Base-by-base conservation (phyloP, 2,329 filamentous ascomycete species). In the Cytospora mali region DNA sequence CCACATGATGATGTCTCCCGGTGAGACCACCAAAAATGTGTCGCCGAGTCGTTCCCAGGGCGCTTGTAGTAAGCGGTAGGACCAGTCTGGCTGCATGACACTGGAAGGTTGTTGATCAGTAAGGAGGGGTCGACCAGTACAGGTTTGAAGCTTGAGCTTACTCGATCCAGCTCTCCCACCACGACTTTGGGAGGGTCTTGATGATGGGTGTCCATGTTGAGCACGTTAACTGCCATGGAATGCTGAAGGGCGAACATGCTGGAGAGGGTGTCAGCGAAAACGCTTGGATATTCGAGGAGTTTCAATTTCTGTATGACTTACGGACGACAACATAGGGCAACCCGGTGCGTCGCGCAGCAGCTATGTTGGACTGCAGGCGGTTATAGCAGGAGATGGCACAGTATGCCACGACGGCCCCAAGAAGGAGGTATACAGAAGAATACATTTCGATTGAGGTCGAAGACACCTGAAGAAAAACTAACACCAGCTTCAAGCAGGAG, bases 1-100 rank as follows among this genome's bases (percentile, higher is more conserved):
- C 67, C 81, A 83, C 39, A 90, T 68, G 21, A 80, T 71, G 18
- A 86, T 77, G 35, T 71, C 73, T 9, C 77, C 76, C 0, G 89
- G 87, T 0, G 85, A 81, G 9, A 88, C 88, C n/a, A 86, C 69
- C 9, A 92, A 68, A 68, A 91, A 88, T 14, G 83, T 79, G 67
- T 92, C 88, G 50, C 85, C 87, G 11, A 86, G 70, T 18, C 80
- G 77, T 29, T 81, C 76, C 70, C 88, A 92, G 18, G 84, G 78
- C 23, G 80, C 77, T 68, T 87, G 83, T 29, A 83, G 80, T 14
- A 79, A 72, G n/a, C 73, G 72, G 75, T 84, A 90, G 9, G 79
- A 72, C 80, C 85, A 90, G 68, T 90, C 84, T 2, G 82, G 82
- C n/a, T 77, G 71, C 66, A 89, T 70, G 67, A 84, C 75, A 50